A percentile compares a stretch with the other conserved stretches of the same genome.
phyloP scores from a whole-genome alignment of 768 basidiomycete species.

The Russula olivacea region DNA sequence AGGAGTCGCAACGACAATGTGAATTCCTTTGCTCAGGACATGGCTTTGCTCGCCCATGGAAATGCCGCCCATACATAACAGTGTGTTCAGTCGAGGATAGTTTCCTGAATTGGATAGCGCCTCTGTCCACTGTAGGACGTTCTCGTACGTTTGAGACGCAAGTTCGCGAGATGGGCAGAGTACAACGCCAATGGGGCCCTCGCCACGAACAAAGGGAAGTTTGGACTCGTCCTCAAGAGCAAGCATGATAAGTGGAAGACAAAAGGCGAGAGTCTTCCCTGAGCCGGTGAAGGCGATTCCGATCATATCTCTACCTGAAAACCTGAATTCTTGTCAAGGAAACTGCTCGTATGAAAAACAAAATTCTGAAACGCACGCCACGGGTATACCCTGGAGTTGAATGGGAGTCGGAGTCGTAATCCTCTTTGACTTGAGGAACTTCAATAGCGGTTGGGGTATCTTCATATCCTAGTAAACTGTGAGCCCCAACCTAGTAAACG shows the following conservation, averaged over 20 bases:
- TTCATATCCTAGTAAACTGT: slow-evolving; percentile 80
- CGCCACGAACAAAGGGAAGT: slow-evolving; percentile 83
- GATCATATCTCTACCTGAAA: slow-evolving; percentile 94
- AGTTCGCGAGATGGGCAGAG: slow-evolving; percentile 97
- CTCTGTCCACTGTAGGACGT: slow-evolving; percentile 78
- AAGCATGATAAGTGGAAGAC: slow-evolving; percentile 95
- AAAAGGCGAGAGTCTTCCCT: slow-evolving; percentile 98
- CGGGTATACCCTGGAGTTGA: slow-evolving; percentile 94
- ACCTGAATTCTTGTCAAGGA: slow-evolving; percentile 42
- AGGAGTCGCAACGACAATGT: slow-evolving; percentile 95
- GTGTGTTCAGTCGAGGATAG: slow-evolving; percentile 80
- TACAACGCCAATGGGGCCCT: slow-evolving; percentile 95
- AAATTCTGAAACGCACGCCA: slow-evolving; percentile 58
- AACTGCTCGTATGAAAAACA: neutral
- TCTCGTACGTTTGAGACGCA: slow-evolving; percentile 96
- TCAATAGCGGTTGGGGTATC: slow-evolving; percentile 80
- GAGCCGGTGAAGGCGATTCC: slow-evolving; percentile 99
- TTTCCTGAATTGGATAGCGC: slow-evolving; percentile 72
- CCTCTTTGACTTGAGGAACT: slow-evolving; percentile 77
- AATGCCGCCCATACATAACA: slow-evolving; percentile 96
- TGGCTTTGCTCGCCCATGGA: slow-evolving; percentile 98
- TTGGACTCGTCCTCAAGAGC: slow-evolving; percentile 91
- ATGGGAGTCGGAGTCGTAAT: slow-evolving; percentile 91
- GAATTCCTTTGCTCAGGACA: slow-evolving; percentile 83
- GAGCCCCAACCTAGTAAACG: slow-evolving; percentile 13